Evolutionary conservation across 1,284 basidiomycete species (phyloP).

Genomic region (Cryptococcus depauperatus): DNA sequence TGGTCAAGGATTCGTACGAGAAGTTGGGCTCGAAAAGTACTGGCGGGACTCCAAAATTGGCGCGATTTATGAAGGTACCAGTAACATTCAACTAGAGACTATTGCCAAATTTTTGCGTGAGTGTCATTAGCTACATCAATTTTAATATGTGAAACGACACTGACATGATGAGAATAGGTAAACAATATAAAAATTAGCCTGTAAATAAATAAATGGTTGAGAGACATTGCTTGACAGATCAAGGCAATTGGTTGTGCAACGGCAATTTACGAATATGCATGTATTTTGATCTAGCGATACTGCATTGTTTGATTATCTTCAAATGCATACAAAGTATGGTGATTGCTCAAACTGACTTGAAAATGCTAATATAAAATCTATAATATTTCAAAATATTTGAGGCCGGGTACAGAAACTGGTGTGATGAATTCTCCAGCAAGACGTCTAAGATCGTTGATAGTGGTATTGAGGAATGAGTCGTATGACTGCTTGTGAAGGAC

Average conservation of each 20-base stretch:
- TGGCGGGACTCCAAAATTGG: constrained; percentile 85
- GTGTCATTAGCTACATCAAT: constrained; percentile 8
- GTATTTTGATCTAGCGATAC: too few relatives aligned
- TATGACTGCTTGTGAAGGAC: constrained; percentile 32
- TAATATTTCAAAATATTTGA: constrained; percentile 19
- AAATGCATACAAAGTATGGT: too few relatives aligned
- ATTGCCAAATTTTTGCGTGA: constrained; percentile 74
- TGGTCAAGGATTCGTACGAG: constrained; percentile 87
- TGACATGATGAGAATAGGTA: not conserved
- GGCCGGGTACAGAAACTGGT: constrained; percentile 19
- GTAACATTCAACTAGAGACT: constrained; percentile 93
- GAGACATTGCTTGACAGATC: too few relatives aligned
- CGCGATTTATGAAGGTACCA: constrained; percentile 91
- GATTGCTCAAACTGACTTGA: too few relatives aligned
- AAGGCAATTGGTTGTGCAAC: too few relatives aligned
- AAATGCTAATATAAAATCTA: too few relatives aligned
- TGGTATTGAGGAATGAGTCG: constrained; percentile 21
- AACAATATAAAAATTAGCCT: too few relatives aligned
- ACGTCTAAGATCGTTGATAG: constrained; percentile 14
- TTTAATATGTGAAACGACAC: too few relatives aligned
- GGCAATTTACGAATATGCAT: too few relatives aligned
- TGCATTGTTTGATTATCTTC: too few relatives aligned
- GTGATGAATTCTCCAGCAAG: constrained; percentile 23
- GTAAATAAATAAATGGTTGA: too few relatives aligned
- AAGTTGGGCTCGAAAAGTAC: constrained; percentile 89